Evolutionary conservation across 129 eudicot genomes (phyloP), one percentile per base, ranked within the genome.

Genomic region (Flaveria brownii): DNA sequence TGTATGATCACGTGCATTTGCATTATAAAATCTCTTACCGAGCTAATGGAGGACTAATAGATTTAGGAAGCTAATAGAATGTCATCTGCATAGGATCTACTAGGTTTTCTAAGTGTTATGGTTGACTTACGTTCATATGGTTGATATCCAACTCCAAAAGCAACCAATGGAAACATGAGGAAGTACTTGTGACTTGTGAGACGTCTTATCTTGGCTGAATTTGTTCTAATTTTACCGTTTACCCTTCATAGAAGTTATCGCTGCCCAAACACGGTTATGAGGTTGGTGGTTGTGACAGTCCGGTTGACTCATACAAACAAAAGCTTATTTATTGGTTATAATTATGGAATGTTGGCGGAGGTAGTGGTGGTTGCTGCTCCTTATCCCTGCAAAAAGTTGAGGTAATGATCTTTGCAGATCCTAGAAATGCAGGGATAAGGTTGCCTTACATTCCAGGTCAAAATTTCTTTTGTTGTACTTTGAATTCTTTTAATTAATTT

Each of bases 381-480:
- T 93, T 93, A 93, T 93, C 98, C 98, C 98, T 90, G 96, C 92
- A 85, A 87, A 66, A 66, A 86, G 91, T 90, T 83, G 84, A 92
- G 98, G 96, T 78, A 89, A 83, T 39, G 72, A 79, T 72, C 79
- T 85, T 17, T 45, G 84, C 81, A 67, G 89, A 85, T 87, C 96
- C 68, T 80, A 75, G 84, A 80, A 77, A 51, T 83, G 87, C 97
- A 87, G 99, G 99, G 99, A 94, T 94, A 94, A 91, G 99, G 99
- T 81, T 87, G 87, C 85, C 49, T 80, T 80, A 68, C 72, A 59
- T 82, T 81, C 80, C 77, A 79, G 62, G 41, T 71, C 36, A 17
- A 39, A 1, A 2, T 6, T n/a, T 9, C 10, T 3, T n/a, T 39
- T 39, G 1, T 41, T 57, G 54, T 71, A 41, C n/a, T 13, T 59